Evolutionary conservation across 345 rosid genomes (phyloP), one percentile per base, ranked within the genome.

Genomic region (Conringia planisiliqua): DNA sequence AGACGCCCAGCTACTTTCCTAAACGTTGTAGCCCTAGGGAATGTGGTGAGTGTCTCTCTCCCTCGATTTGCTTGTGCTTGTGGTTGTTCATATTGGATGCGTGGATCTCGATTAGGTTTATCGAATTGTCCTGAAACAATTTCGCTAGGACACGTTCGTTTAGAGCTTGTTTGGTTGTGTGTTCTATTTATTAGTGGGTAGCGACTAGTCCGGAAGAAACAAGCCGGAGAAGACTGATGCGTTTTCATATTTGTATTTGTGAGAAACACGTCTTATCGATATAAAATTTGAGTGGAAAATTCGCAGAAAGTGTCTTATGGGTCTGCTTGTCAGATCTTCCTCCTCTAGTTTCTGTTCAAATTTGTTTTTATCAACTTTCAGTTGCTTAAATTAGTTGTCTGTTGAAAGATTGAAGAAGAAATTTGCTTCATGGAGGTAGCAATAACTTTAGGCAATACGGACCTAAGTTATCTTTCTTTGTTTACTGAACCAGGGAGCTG

Each of bases 21-120:
- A 13, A 92, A 90, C 78, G 98, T 87, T 52, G 89, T 92, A 46
- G 90, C 88, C 22, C 75, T 96, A 1, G 99, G 99, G 78, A 90
- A 85, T 85, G 90, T 96, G 54, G 99, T 96, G 76, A 81, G 98
- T 87, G 70, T 47, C 4, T 17, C 17, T 62, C 27, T 3, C 24
- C 66, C 20, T 65, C 27, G 48, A 24, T 38, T 55, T 22, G 38
- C 18, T 48, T 26, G 22, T 43, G 43, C 5, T 17, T 13, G 26
- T 64, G 9, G 30, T 43, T 26, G 18, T 40, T 40, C 42, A 60
- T 76, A 66, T 61, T 59, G 20, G 56, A 68, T 73, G 56, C 44
- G 51, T 76, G 80, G 75, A 77, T 78, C 73, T 82, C 33, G 78
- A 81, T 82, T 36, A 63, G 54, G 52, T 55, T 46, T 43, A 26